phyloP scores from a whole-genome alignment of 352 stramenopile species.

The Phytopythium chamaehyphon region DNA sequence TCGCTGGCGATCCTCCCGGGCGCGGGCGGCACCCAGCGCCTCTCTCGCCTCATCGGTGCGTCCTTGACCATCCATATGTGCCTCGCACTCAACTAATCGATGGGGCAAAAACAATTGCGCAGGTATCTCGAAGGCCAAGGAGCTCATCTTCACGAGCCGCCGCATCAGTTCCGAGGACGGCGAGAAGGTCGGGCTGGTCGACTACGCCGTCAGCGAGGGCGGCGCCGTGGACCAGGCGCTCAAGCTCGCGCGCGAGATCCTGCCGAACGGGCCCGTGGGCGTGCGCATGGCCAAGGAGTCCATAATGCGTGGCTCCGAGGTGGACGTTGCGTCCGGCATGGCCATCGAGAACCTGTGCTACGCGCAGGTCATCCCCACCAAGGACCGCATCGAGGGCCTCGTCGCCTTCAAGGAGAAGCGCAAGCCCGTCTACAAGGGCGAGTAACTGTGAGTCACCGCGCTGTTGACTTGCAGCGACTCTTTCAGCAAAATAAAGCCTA shows the following conservation, averaged over 20 bases:
- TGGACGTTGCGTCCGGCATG: slow-evolving; percentile 83
- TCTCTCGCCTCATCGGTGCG: slow-evolving; percentile 88
- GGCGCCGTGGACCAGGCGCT: slow-evolving; percentile 70
- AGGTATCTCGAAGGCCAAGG: slow-evolving; percentile 89
- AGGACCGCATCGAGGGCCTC: slow-evolving; percentile 92
- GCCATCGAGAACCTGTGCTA: slow-evolving; percentile 92
- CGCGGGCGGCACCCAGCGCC: slow-evolving; percentile 90
- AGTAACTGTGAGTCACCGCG: slow-evolving; percentile 43
- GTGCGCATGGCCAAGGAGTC: slow-evolving; percentile 90
- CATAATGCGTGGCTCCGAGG: slow-evolving; percentile 82
- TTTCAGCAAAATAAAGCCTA: no score
- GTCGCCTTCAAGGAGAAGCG: slow-evolving; percentile 91
- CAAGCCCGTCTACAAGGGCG: slow-evolving; percentile 87
- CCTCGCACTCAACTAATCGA: no score
- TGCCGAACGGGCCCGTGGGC: slow-evolving; percentile 89
- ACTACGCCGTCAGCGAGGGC: slow-evolving; percentile 79
- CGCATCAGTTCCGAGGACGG: slow-evolving; percentile 72
- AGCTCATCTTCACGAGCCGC: slow-evolving; percentile 93
- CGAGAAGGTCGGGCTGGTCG: slow-evolving; percentile 84
- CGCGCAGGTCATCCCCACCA: slow-evolving; percentile 86
- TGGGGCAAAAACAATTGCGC: no score
- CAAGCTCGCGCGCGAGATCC: slow-evolving; percentile 85
- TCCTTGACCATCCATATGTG: no score
- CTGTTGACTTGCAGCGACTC: no score
- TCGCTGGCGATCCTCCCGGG: slow-evolving; percentile 91